phyloP scores from a whole-genome alignment of 2,329 filamentous ascomycete species.

The Ceratocystis smalleyi region DNA sequence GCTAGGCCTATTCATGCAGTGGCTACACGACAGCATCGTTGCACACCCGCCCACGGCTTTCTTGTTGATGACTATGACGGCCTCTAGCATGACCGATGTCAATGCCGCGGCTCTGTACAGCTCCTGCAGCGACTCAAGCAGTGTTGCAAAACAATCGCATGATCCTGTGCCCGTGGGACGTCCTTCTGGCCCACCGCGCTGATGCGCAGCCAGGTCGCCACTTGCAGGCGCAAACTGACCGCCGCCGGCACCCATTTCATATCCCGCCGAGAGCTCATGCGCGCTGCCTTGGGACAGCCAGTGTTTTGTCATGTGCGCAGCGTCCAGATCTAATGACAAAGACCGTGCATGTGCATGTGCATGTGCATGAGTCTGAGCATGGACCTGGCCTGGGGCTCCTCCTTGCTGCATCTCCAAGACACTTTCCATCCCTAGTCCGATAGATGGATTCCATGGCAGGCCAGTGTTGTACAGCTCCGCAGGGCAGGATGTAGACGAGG shows the following conservation, averaged over 20 bases:
- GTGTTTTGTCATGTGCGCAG: constrained; percentile 16
- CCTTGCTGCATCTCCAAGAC: background rate
- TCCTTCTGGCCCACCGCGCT: background rate
- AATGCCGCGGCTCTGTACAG: constrained; percentile 32
- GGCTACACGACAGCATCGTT: constrained; percentile 31
- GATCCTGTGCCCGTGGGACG: background rate
- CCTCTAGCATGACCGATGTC: constrained; percentile 28
- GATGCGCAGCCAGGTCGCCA: background rate
- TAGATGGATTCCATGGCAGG: constrained; percentile 28
- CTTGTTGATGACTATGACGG: constrained; percentile 31
- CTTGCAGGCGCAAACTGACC: background rate
- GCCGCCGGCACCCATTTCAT: background rate
- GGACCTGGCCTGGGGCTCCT: background rate
- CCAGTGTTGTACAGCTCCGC: constrained; percentile 25
- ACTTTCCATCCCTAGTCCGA: background rate
- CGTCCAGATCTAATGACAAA: constrained; percentile 20
- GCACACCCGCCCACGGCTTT: constrained; percentile 35
- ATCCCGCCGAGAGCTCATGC: constrained; percentile 5
- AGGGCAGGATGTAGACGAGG: background rate
- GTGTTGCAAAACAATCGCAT: background rate
- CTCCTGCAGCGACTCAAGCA: constrained; percentile 31
- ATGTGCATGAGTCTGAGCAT: constrained; percentile 25
- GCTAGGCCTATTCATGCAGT: constrained; percentile 31
- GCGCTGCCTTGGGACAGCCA: constrained; percentile 21
- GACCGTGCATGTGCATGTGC: constrained; percentile 23